Conservation (phyloP, 1,139 yeast species). For the Lodderomyces oxycetoniae region DNA sequence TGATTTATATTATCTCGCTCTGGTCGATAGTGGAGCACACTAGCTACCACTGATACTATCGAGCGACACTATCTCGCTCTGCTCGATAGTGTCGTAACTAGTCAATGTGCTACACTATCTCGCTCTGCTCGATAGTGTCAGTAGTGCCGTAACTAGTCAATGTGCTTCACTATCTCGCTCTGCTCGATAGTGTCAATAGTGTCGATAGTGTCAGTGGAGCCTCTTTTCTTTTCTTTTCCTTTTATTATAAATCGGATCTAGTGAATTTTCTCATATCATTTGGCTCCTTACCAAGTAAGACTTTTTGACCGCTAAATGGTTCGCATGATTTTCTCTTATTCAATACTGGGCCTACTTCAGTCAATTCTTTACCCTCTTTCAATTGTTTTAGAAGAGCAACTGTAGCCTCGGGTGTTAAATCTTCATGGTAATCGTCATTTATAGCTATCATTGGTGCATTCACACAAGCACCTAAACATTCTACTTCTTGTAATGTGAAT, state of each 20-base stretch:
- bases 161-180: too few relatives aligned
- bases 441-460: conserved; percentile 87
- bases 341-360: conserved; percentile 60
- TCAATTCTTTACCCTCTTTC: conserved; percentile 56
- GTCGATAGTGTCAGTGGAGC: too few relatives aligned
- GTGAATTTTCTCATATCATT: conserved; percentile 56
- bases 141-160: too few relatives aligned
- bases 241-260: conserved; percentile 28
- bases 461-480: conserved; percentile 89
- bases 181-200: too few relatives aligned
- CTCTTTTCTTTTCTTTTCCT: not conserved
- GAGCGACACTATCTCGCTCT: too few relatives aligned
- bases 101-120: too few relatives aligned
- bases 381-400: conserved; percentile 58
- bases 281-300: conserved; percentile 58
- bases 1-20: too few relatives aligned
- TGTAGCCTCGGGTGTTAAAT: conserved; percentile 67
- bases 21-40: too few relatives aligned
- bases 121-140: too few relatives aligned
- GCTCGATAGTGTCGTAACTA: too few relatives aligned
- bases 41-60: too few relatives aligned
- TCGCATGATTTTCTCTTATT: conserved; percentile 70
- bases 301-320: conserved; percentile 69
- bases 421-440: conserved; percentile 82
- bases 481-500: conserved; percentile 84